These are phyloP conservation scores for Herpetomonas samuelpessoai DNA, from an alignment of 208 protist species.

Conservation along the genomic window DNA sequence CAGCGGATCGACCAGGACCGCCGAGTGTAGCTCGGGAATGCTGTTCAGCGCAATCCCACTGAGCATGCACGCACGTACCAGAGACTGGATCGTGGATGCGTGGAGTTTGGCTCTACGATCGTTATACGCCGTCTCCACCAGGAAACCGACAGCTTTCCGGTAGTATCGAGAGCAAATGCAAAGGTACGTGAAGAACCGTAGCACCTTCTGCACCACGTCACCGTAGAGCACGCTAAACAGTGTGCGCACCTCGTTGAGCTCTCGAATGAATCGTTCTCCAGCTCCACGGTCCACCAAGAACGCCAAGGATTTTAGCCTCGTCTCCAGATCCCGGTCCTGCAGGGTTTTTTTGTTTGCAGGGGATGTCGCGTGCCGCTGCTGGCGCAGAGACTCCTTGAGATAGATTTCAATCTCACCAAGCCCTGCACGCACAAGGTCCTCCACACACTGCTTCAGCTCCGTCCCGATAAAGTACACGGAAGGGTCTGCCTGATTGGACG, in stretches of 20 bases:
- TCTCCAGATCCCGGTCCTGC: slow-evolving; percentile 50
- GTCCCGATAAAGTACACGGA: slow-evolving; percentile 29
- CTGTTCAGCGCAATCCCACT: slow-evolving; percentile 29
- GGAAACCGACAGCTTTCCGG: slow-evolving; percentile 46
- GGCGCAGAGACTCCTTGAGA: slow-evolving; percentile 60
- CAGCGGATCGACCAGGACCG: slow-evolving; percentile 16
- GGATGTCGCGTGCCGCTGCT: slow-evolving; percentile 36
- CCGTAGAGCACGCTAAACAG: slow-evolving; percentile 21
- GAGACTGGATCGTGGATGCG: slow-evolving; percentile 19
- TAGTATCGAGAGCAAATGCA: slow-evolving; percentile 49
- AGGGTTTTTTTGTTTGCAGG: slow-evolving; percentile 8
- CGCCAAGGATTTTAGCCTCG: slow-evolving; percentile 47
- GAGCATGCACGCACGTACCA: slow-evolving; percentile 32
- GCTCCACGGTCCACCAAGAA: slow-evolving; percentile 27
- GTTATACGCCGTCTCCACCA: slow-evolving; percentile 32
- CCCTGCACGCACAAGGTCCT: slow-evolving; percentile 35
- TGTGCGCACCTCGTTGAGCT: slow-evolving; percentile 25
- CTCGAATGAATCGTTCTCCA: slow-evolving; percentile 23
- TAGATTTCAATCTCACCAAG: slow-evolving; percentile 67
- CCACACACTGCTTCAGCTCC: slow-evolving; percentile 35
- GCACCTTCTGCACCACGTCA: slow-evolving; percentile 24
- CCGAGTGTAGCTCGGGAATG: slow-evolving; percentile 10
- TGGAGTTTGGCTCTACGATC: slow-evolving; percentile 20
- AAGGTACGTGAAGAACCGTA: slow-evolving; percentile 46
- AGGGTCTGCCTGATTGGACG: slow-evolving; percentile 21